Percentiles rank a stretch among this genome's conserved stretches.
These are phyloP conservation scores for Kentomonas sorsogonicus DNA, from an alignment of 208 protist species.

Conservation along the genomic window DNA sequence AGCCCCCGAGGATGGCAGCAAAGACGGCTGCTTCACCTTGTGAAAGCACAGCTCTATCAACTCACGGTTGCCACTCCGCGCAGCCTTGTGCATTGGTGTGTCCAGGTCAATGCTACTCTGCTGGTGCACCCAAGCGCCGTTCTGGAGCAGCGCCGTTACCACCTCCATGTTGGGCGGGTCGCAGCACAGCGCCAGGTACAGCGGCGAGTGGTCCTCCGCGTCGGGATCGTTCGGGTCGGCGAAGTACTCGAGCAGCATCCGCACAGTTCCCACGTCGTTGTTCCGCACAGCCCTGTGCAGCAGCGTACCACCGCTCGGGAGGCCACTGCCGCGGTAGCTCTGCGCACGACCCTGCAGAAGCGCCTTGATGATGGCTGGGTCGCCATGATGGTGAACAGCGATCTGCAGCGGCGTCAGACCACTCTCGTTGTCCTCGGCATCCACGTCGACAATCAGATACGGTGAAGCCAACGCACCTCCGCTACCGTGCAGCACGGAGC, in stretches of 20 bases:
- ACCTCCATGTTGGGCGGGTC: neutral
- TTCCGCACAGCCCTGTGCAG: constrained; percentile 54
- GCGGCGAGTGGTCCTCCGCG: constrained; percentile 50
- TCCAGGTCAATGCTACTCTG: constrained; percentile 50
- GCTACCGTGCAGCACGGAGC: neutral
- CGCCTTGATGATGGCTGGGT: constrained; percentile 19
- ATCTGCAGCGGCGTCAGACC: constrained; percentile 61
- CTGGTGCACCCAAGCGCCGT: constrained; percentile 31
- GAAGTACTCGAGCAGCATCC: constrained; percentile 57
- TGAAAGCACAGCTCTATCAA: constrained; percentile 34
- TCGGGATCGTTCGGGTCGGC: constrained; percentile 65
- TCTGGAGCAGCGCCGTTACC: constrained; percentile 28
- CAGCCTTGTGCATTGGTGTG: constrained; percentile 62
- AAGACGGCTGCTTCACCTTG: constrained; percentile 5
- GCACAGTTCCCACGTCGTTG: constrained; percentile 21
- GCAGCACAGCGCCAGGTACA: constrained; percentile 36
- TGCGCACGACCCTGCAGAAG: constrained; percentile 45
- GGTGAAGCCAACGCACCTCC: too few species aligned
- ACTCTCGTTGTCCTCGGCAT: constrained; percentile 40
- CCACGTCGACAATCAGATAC: constrained; percentile 34
- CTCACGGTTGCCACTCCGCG: constrained; percentile 16
- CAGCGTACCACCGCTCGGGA: constrained; percentile 45
- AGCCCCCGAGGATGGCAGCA: neutral
- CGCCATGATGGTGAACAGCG: constrained; percentile 13
- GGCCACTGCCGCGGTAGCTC: constrained; percentile 36